Base-by-base conservation (phyloP, 2,329 filamentous ascomycete species). In the Aureobasidium uvarum region DNA sequence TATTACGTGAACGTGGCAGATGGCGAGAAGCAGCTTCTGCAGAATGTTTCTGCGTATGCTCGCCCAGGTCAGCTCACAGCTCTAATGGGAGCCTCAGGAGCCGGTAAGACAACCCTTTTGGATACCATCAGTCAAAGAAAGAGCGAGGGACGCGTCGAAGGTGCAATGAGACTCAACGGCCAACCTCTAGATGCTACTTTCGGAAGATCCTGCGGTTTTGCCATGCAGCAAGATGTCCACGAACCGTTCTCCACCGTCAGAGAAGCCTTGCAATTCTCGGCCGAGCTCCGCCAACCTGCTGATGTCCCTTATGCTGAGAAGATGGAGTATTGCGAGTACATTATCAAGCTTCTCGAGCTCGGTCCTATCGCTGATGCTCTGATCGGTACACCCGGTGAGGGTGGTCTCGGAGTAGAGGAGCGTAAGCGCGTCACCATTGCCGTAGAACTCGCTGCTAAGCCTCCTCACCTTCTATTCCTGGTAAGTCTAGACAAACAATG, bases 51-150 rank as follows among this genome's bases (percentile, higher is more conserved):
- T 25, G 84, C 77, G 7, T 86, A 78, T 74, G 83, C 85, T 1
- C 84, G 83, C 67, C 84, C 84, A 11, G 84, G 83, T 2, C 82
- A 79, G 1, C 76, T 85, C n/a, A 85, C 80, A 4, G 81, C 80
- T 11, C 84, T 96, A 50, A 76, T 93, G 62, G 95, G 94, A 0
- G 92, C 94, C 18, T 87, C 88, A 63, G 90, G 88, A 69, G 85
- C 86, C 55, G 94, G 94, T 72, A 99, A 98, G 81, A 98, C 94
- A 0, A 85, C 90, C 14, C 85, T 98, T 39, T 80, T 92, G 20
- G 92, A 87, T 72, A 72, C 71, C 43, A 81, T 87, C 3, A 84
- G 84, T 0, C 80, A 85, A 64, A 79, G 88, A 16, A 85, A 82
- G 0, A 83, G 80, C 0, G 83, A 86, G 71, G 87, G 87, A 11